A percentile compares a stretch with the other conserved stretches of the same genome.
Conservation (phyloP, 345 rosid genomes). For the Linum usitatissimum region DNA sequence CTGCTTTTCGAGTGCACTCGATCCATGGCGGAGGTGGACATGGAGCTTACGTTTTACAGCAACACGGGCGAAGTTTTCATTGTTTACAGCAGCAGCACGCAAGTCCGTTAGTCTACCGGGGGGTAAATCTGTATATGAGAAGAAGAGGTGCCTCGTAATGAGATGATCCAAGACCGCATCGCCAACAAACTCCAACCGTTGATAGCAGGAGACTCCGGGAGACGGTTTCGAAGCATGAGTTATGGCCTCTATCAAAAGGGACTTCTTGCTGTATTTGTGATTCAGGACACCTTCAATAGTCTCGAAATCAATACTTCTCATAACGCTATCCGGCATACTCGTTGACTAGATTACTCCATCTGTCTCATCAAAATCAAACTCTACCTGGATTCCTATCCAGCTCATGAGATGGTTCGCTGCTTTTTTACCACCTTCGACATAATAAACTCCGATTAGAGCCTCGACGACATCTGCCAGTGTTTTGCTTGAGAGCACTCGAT, state of each 20-base stretch:
- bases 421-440: slow-evolving; percentile 78
- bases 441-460: slow-evolving; percentile 93
- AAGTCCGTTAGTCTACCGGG: slow-evolving; percentile 97
- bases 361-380: slow-evolving; percentile 55
- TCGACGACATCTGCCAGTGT: slow-evolving; percentile 97
- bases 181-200: slow-evolving; percentile 92
- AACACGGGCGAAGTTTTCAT: slow-evolving; percentile 94
- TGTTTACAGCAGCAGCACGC: slow-evolving; percentile 98
- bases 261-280: slow-evolving; percentile 42
- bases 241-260: slow-evolving; percentile 74
- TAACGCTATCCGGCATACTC: slow-evolving; percentile 57
- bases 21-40: slow-evolving; percentile 83
- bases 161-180: slow-evolving; percentile 98
- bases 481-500: slow-evolving; percentile 92
- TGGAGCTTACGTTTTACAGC: slow-evolving; percentile 94
- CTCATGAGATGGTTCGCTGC: slow-evolving; percentile 94
- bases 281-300: slow-evolving; percentile 60
- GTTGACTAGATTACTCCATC: slow-evolving; percentile 30
- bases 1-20: slow-evolving; percentile 98
- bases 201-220: slow-evolving; percentile 89
- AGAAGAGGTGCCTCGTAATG: slow-evolving; percentile 79
- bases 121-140: slow-evolving; percentile 79
- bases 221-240: slow-evolving; percentile 98
- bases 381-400: slow-evolving; percentile 87
- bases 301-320: slow-evolving; percentile 71